Evolutionary conservation across 352 stramenopile genomes (phyloP), one percentile per base, ranked within the genome.

Genomic region (Phytophthora megakarya): DNA sequence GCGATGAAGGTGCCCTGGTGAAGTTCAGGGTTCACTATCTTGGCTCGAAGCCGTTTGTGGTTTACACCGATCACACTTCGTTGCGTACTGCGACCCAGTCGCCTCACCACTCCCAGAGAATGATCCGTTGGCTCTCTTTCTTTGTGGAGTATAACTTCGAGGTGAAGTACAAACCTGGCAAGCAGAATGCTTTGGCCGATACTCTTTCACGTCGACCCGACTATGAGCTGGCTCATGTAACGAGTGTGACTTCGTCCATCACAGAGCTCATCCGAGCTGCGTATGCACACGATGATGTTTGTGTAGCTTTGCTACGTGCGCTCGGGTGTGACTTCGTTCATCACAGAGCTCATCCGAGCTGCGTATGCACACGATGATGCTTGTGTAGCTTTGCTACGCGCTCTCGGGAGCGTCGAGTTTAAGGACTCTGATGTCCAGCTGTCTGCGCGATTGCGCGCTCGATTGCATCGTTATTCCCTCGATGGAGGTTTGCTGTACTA

Each of bases 111-210:
- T 59, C 51, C 5, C 42, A 71, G 11, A 28, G 49, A 1, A 73
- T 73, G 64, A 3, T 7, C 6, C 18, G 39, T 9, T 46, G 39
- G 39, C 39, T 74, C 0, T 59, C 64, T 1, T 77, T 74, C 52
- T 77, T 77, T 23, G 39, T 60, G 21, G 61, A 78, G 26, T 72
- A 66, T 48, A 78, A 72, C 28, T 68, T 78, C 44, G 15, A 25
- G 5, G 57, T 72, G n/a, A 39, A 75, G 16, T 75, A 75, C 46
- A 75, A 78, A 35, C 66, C 61, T 0, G 65, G 63, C 1, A 37
- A 25, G 8, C 22, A 40, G 2, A 78, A 75, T 15, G 35, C 67
- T 10, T 11, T 75, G 0, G 49, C 65, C 9, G 61, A 73, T 32
- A 61, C 61, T 35, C 38, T 78, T 0, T 70, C 47, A 1, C 54